Conservation (phyloP, 2,329 filamentous ascomycete genomes). For the Pyricularia sp. region DNA sequence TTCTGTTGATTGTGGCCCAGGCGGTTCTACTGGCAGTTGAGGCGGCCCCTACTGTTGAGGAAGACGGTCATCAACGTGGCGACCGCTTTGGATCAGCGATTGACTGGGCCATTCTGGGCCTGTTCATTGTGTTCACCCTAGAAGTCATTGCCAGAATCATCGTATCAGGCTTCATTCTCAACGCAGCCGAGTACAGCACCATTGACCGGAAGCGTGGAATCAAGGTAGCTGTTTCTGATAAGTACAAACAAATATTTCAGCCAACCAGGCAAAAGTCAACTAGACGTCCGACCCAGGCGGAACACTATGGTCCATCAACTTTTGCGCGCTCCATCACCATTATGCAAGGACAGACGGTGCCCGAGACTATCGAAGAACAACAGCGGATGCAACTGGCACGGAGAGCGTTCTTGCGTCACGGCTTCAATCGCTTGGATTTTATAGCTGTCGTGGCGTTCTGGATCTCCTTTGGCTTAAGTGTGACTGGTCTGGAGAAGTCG, state of each 20-base stretch:
- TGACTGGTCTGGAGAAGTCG: slow-evolving; percentile 57
- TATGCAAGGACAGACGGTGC: slow-evolving; percentile 52
- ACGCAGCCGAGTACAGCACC: slow-evolving; percentile 85
- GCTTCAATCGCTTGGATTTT: slow-evolving; percentile 93
- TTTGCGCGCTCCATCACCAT: slow-evolving; percentile 73
- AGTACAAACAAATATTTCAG: slow-evolving; percentile 72
- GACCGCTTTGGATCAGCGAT: slow-evolving; percentile 60
- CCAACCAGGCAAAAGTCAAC: slow-evolving; percentile 65
- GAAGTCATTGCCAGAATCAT: slow-evolving; percentile 78
- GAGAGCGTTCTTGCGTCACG: slow-evolving; percentile 85
- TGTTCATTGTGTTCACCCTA: slow-evolving; percentile 85
- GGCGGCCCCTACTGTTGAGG: slow-evolving; percentile 61
- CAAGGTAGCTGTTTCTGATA: slow-evolving; percentile 63
- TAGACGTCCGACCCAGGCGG: slow-evolving; percentile 36
- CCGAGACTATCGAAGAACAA: slow-evolving; percentile 61
- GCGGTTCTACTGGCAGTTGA: slow-evolving; percentile 82
- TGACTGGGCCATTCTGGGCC: slow-evolving; percentile 70
- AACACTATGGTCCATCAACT: slow-evolving; percentile 45
- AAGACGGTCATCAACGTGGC: slow-evolving; percentile 49
- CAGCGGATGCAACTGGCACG: slow-evolving; percentile 80
- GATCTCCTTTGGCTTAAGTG: slow-evolving; percentile 71
- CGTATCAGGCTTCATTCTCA: slow-evolving; percentile 88
- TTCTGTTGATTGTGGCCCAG: slow-evolving; percentile 82
- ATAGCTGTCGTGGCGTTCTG: slow-evolving; percentile 91
- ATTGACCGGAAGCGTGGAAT: slow-evolving; percentile 72